Conservation (phyloP, 2,329 filamentous ascomycete species). For the Sclerotinia subarctica region DNA sequence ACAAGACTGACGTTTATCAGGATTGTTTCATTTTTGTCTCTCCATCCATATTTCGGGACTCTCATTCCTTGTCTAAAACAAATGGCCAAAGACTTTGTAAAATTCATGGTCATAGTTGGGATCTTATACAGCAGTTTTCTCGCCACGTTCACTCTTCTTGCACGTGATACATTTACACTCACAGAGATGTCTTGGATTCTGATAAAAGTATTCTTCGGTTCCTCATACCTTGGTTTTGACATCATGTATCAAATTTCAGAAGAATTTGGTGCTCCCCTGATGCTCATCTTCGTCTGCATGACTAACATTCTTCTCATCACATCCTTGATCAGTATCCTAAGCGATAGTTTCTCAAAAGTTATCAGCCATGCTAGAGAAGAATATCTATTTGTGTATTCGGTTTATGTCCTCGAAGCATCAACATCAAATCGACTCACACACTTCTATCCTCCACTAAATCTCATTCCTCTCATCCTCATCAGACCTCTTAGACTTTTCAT, state of each 20-base stretch:
- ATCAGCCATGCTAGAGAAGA: conserved; percentile 54
- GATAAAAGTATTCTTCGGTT: conserved; percentile 78
- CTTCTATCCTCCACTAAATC: conserved; percentile 70
- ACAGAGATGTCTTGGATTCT: conserved; percentile 71
- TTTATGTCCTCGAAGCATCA: conserved; percentile 63
- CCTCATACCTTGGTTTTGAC: conserved; percentile 41
- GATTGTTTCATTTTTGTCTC: conserved; percentile 79
- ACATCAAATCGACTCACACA: conserved; percentile 67
- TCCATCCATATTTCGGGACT: conserved; percentile 88
- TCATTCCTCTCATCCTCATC: conserved; percentile 68
- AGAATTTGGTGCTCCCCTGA: conserved; percentile 36
- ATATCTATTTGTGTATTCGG: conserved; percentile 72
- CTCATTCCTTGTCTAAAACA: conserved; percentile 87
- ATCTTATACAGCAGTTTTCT: conserved; percentile 86
- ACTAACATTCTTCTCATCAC: conserved; percentile 78
- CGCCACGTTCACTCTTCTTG: conserved; percentile 78
- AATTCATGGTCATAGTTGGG: conserved; percentile 75
- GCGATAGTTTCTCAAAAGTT: conserved; percentile 59
- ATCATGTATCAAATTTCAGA: conserved; percentile 30
- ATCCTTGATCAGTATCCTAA: conserved; percentile 73
- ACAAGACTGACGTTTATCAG: conserved; percentile 41
- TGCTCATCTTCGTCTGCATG: conserved; percentile 66
- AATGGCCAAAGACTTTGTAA: conserved; percentile 89
- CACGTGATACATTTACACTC: conserved; percentile 64
- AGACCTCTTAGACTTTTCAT: conserved; percentile 69